Percentiles rank a stretch among this genome's conserved stretches.
These are phyloP conservation scores for Exophiala bonariae DNA, from an alignment of 2,329 filamentous ascomycete genomes.

Conservation along the genomic window DNA sequence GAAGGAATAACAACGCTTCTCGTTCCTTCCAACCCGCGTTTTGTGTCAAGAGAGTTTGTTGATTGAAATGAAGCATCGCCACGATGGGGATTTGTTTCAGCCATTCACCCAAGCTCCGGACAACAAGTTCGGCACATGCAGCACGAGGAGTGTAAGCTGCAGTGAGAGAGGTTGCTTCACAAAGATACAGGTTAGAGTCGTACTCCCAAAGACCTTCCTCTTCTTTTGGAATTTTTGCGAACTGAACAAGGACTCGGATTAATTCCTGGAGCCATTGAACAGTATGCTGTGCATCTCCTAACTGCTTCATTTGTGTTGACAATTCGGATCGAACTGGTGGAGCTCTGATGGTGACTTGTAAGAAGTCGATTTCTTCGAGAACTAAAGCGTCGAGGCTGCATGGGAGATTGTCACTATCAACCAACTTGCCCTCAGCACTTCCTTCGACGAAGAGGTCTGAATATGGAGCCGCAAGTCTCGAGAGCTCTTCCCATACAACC, in stretches of 20 bases:
- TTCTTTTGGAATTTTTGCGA: slow-evolving; percentile 86
- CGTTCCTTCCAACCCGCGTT: slow-evolving; percentile 61
- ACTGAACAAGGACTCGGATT: slow-evolving; percentile 79
- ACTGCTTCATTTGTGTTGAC: slow-evolving; percentile 69
- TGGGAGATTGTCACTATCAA: slow-evolving; percentile 81
- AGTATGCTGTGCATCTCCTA: slow-evolving; percentile 59
- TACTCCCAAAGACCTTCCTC: slow-evolving; percentile 96
- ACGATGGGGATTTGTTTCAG: slow-evolving; percentile 73
- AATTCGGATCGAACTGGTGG: slow-evolving; percentile 86
- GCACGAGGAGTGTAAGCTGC: slow-evolving; percentile 95
- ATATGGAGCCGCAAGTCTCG: slow-evolving; percentile 69
- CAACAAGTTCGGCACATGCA: slow-evolving; percentile 85
- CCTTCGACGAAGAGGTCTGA: slow-evolving; percentile 81
- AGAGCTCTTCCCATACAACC: slow-evolving; percentile 85
- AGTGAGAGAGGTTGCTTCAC: slow-evolving; percentile 90
- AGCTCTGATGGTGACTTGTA: slow-evolving; percentile 86
- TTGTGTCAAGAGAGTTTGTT: slow-evolving; percentile 7
- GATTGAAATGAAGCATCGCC: slow-evolving; percentile 74
- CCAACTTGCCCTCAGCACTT: slow-evolving; percentile 77
- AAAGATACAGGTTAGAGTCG: slow-evolving; percentile 91
- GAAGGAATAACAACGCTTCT: slow-evolving; percentile 80
- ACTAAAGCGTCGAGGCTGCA: slow-evolving; percentile 94
- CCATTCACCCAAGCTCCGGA: slow-evolving; percentile 86
- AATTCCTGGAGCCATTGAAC: slow-evolving; percentile 84
- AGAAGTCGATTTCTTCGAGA: slow-evolving; percentile 89